These are phyloP conservation scores for Fusarium multiceps DNA, from an alignment of 2,329 filamentous ascomycete species.

Conservation along the genomic window DNA sequence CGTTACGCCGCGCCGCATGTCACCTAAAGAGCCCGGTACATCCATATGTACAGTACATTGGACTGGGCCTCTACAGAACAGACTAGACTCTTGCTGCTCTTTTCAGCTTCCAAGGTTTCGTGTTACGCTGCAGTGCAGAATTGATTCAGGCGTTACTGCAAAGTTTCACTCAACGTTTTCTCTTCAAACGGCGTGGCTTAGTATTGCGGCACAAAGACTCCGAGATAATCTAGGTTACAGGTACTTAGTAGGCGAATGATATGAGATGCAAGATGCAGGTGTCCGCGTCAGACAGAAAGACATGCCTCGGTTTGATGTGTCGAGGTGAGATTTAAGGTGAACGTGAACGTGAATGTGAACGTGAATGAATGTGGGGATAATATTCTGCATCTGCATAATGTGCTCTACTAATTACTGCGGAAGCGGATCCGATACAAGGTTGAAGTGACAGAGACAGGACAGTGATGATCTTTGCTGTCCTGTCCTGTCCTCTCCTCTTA, in stretches of 20 bases:
- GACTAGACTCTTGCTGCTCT: not conserved
- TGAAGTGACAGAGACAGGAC: not conserved
- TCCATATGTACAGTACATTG: not conserved
- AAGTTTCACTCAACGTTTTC: not conserved
- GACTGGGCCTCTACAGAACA: not conserved
- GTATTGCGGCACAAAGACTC: not conserved
- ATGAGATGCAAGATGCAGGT: not conserved
- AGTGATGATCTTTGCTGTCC: conserved; percentile 12
- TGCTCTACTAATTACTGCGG: not conserved
- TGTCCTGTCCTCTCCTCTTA: not conserved
- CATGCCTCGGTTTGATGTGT: not conserved
- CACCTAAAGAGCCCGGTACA: not conserved
- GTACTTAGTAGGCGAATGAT: not conserved
- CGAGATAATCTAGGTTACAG: not conserved
- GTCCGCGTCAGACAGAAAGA: not conserved
- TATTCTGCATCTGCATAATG: not conserved
- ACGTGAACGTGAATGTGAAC: not conserved
- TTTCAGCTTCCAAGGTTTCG: not conserved
- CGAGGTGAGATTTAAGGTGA: not conserved
- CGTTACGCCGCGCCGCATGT: conserved; percentile 28
- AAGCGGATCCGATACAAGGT: not conserved
- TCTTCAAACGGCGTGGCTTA: not conserved
- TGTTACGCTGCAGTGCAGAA: not conserved
- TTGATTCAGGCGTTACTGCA: not conserved
- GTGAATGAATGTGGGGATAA: not conserved